A percentile compares a stretch with the other conserved stretches of the same genome.
Conservation (phyloP, 2,329 filamentous ascomycete genomes). For the Pseudogymnoascus verrucosus region DNA sequence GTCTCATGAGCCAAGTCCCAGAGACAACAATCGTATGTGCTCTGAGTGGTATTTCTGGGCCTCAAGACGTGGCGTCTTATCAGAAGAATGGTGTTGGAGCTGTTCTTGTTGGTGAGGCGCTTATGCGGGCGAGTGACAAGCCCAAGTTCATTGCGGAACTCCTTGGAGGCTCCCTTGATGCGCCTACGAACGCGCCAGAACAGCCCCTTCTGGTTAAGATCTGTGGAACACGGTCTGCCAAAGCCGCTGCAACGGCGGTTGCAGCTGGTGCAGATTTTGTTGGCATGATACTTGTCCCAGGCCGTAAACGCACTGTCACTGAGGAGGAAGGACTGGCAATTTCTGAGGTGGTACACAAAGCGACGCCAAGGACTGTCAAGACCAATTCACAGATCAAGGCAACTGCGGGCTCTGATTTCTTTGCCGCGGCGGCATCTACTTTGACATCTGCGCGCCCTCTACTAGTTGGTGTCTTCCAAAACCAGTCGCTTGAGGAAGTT, state of each 20-base stretch:
- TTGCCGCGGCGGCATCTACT: conserved; percentile 44
- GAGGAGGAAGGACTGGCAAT: conserved; percentile 74
- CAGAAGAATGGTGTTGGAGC: conserved; percentile 85
- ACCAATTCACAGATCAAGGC: conserved; percentile 11
- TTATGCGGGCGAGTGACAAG: conserved; percentile 86
- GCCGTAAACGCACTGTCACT: conserved; percentile 70
- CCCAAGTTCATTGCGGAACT: conserved; percentile 75
- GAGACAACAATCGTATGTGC: conserved; percentile 84
- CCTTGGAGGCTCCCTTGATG: conserved; percentile 47
- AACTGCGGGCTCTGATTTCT: conserved; percentile 54
- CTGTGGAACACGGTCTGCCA: conserved; percentile 78
- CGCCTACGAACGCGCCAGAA: conserved; percentile 26
- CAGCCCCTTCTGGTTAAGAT: conserved; percentile 73
- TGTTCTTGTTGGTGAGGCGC: conserved; percentile 86
- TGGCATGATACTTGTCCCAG: conserved; percentile 83
- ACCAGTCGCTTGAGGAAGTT: conserved; percentile 78
- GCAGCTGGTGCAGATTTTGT: conserved; percentile 85
- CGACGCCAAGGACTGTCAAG: background rate
- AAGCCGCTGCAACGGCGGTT: conserved; percentile 72
- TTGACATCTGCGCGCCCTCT: conserved; percentile 55
- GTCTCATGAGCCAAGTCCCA: conserved; percentile 79
- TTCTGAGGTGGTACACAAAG: conserved; percentile 62
- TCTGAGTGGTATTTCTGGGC: conserved; percentile 83
- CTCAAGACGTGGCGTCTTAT: conserved; percentile 82
- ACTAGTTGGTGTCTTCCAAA: conserved; percentile 88